Evolutionary conservation across 192 early-diverging fungal species (phyloP).

Genomic region (Chytriomyces hyalinus): DNA sequence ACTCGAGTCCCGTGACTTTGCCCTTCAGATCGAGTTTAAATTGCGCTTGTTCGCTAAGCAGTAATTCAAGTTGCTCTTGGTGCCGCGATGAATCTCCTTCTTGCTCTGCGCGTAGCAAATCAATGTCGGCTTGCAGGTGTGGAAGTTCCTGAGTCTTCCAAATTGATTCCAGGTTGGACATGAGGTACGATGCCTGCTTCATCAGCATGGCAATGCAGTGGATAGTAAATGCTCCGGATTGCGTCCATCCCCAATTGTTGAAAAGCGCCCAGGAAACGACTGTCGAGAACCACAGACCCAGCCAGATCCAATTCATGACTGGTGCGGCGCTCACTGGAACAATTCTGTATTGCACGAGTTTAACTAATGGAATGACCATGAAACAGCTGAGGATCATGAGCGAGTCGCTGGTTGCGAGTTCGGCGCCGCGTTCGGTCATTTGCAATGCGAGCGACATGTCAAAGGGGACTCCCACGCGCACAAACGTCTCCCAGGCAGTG

Average conservation of each 20-base stretch:
- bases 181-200: slow-evolving; percentile 93
- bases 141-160: slow-evolving; percentile 27
- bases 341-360: slow-evolving; percentile 55
- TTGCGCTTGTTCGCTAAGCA: slow-evolving; percentile 50
- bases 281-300: slow-evolving; percentile 45
- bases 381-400: slow-evolving; percentile 72
- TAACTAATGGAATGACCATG: slow-evolving; percentile 65
- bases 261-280: slow-evolving; percentile 39
- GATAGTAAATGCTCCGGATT: slow-evolving; percentile 83
- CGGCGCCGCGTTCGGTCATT: slow-evolving; percentile 65
- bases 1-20: slow-evolving; percentile 35
- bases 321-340: slow-evolving; percentile 49
- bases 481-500: slow-evolving; percentile 63
- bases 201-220: slow-evolving; percentile 93
- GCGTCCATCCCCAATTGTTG: slow-evolving; percentile 84
- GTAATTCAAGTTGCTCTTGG: slow-evolving; percentile 44
- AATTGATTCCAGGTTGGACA: slow-evolving; percentile 73
- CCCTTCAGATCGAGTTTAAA: slow-evolving; percentile 24
- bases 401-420: slow-evolving; percentile 73
- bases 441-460: slow-evolving; percentile 57
- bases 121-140: slow-evolving; percentile 29
- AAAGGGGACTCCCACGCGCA: slow-evolving; percentile 58
- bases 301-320: slow-evolving; percentile 60
- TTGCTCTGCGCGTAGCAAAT: slow-evolving; percentile 3
- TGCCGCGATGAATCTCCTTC: background rate